phyloP scores from a whole-genome alignment of 352 stramenopile genomes.

The Thalassiosira oceanica region DNA sequence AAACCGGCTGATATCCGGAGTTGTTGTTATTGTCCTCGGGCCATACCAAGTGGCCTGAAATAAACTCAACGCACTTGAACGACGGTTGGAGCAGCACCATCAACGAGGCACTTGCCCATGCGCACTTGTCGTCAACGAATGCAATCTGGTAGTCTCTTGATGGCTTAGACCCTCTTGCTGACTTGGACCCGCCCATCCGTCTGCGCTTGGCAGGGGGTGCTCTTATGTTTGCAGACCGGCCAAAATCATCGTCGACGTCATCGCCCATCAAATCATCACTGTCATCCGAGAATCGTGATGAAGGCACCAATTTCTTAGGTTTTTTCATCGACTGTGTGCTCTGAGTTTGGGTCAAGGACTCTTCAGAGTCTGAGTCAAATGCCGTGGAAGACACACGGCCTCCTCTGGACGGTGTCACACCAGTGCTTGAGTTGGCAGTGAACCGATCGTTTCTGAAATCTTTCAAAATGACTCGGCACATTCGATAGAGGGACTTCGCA shows the following conservation, averaged over 20 bases:
- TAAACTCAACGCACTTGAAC: slow-evolving; percentile 46
- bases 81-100: slow-evolving; percentile 50
- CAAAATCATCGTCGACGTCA: slow-evolving; percentile 16
- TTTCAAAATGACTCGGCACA: slow-evolving; percentile 35
- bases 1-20: slow-evolving; percentile 35
- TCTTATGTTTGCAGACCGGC: too few relatives aligned
- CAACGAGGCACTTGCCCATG: slow-evolving; percentile 43
- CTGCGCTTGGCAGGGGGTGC: slow-evolving; percentile 33
- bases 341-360: background rate
- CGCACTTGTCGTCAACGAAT: slow-evolving; percentile 34
- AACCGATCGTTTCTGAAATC: slow-evolving; percentile 36
- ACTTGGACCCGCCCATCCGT: slow-evolving; percentile 10
- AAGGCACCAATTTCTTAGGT: background rate
- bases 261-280: slow-evolving; percentile 49
- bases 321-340: too few relatives aligned
- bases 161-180: background rate
- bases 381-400: too few relatives aligned
- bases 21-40: slow-evolving; percentile 41
- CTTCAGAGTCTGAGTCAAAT: slow-evolving; percentile 25
- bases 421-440: too few relatives aligned
- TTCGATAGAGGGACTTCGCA: slow-evolving; percentile 39
- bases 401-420: background rate
- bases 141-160: background rate
- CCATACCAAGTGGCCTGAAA: slow-evolving; percentile 53
- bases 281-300: slow-evolving; percentile 33